These are phyloP conservation scores for Mortierella sp. DNA, from an alignment of 371 early-diverging fungal species.

Conservation along the genomic window DNA sequence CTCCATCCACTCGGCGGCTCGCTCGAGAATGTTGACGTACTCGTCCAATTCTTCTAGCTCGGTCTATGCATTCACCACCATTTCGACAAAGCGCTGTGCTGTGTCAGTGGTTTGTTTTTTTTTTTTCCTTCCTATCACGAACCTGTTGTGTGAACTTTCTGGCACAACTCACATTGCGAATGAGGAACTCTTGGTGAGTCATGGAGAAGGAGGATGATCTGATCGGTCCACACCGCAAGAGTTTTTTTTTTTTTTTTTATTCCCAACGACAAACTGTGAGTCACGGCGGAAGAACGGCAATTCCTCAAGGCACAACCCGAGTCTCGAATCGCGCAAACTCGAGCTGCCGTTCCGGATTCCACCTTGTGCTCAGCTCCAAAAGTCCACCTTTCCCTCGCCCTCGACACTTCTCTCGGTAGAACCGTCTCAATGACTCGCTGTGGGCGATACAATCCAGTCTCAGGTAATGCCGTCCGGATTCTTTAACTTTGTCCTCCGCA, in stretches of 20 bases:
- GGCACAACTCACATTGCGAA: constrained; percentile 35
- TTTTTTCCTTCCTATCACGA: too few species aligned
- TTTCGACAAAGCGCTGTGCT: too few species aligned
- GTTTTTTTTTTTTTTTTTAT: too few species aligned
- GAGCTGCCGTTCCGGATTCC: constrained; percentile 15
- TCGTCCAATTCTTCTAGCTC: constrained; percentile 26
- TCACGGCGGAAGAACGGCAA: too few species aligned
- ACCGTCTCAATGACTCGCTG: constrained; percentile 14
- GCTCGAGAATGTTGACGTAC: constrained; percentile 44
- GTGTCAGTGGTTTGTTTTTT: too few species aligned
- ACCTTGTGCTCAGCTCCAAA: constrained; percentile 14
- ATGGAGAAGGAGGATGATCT: not conserved
- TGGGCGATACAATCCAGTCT: constrained; percentile 29
- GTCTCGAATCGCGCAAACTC: constrained; percentile 37
- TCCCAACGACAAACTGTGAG: too few species aligned
- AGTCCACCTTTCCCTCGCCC: constrained; percentile 23
- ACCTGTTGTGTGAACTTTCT: too few species aligned
- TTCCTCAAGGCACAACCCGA: constrained; percentile 5
- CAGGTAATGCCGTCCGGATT: constrained; percentile 23
- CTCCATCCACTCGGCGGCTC: constrained; percentile 51
- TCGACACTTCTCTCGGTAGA: constrained; percentile 26
- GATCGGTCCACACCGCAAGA: too few species aligned
- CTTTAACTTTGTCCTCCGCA: constrained; percentile 22
- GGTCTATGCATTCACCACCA: constrained; percentile 23
- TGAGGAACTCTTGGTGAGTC: constrained; percentile 23